These are phyloP conservation scores for Cadophora sp. DNA, from an alignment of 2,329 filamentous ascomycete genomes.

Conservation along the genomic window DNA sequence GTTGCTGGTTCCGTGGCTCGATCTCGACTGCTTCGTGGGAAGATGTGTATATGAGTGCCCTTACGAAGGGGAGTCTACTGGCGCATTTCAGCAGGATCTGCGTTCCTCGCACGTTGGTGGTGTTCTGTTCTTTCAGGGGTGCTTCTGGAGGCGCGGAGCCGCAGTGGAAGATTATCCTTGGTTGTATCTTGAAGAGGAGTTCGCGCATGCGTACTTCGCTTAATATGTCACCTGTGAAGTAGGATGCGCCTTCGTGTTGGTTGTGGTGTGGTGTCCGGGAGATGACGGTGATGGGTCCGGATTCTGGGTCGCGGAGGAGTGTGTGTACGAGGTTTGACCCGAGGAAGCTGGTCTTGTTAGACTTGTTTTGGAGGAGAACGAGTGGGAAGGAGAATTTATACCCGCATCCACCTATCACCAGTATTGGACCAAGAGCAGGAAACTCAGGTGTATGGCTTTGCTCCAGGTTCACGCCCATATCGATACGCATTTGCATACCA, in stretches of 20 bases:
- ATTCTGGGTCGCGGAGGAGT: constrained; percentile 38
- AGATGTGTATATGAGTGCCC: constrained; percentile 47
- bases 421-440: constrained; percentile 9
- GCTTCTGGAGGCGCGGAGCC: constrained; percentile 43
- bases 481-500: too few species aligned
- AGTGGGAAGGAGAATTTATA: background rate
- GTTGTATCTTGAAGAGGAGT: constrained; percentile 39
- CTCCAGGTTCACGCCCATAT: background rate
- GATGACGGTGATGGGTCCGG: constrained; percentile 41
- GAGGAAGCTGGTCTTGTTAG: constrained; percentile 38
- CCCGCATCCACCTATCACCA: constrained; percentile 22
- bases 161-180: constrained; percentile 45
- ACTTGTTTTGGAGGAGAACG: background rate
- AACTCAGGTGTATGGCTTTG: background rate
- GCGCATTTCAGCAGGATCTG: constrained; percentile 40
- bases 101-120: constrained; percentile 47
- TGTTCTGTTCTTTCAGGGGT: constrained; percentile 34
- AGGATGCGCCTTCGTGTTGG: constrained; percentile 37
- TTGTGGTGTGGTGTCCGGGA: constrained; percentile 42
- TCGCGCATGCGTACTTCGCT: constrained; percentile 30
- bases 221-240: constrained; percentile 42
- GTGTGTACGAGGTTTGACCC: constrained; percentile 45
- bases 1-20: constrained; percentile 35
- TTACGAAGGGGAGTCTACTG: constrained; percentile 29
- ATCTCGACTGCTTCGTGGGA: constrained; percentile 43